Percentiles rank a stretch among this genome's conserved stretches.
Conservation (phyloP, 495 filamentous ascomycete genomes). For the Amniculicola lignicola region DNA sequence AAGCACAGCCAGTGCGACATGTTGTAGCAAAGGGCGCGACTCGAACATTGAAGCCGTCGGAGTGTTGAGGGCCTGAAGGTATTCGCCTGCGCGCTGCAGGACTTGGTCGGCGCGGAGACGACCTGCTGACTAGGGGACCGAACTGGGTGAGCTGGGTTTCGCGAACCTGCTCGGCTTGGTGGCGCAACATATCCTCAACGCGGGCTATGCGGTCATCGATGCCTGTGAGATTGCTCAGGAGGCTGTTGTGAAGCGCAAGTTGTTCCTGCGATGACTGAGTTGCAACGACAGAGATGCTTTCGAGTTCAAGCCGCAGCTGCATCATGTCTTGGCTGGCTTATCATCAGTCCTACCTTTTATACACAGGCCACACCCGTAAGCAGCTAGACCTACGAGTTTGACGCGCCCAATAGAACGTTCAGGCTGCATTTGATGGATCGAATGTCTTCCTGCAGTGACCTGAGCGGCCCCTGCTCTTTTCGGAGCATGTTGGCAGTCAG, state of each 20-base stretch:
- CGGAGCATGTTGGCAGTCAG: conserved; percentile 10
- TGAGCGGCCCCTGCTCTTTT: conserved; percentile 29
- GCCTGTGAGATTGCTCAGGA: conserved; percentile 11
- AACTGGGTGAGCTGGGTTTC: conserved; percentile 12
- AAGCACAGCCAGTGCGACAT: conserved; percentile 13
- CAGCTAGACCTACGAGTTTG: conserved; percentile 30
- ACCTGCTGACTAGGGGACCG: conserved; percentile 9
- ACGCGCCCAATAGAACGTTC: conserved; percentile 35
- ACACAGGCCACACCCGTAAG: not conserved
- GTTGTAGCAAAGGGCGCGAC: conserved; percentile 13
- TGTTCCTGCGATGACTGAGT: conserved; percentile 8
- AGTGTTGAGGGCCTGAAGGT: conserved; percentile 8
- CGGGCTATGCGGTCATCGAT: conserved; percentile 7
- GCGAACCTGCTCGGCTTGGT: conserved; percentile 9
- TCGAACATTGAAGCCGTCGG: conserved; percentile 9
- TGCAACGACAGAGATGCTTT: conserved; percentile 7
- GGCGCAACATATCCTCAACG: conserved; percentile 12
- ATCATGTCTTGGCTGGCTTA: conserved; percentile 7
- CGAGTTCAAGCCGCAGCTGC: conserved; percentile 9
- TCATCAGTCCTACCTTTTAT: not conserved
- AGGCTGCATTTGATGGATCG: conserved; percentile 32
- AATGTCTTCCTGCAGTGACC: conserved; percentile 31
- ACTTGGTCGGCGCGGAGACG: conserved; percentile 3
- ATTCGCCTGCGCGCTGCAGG: conserved; percentile 10
- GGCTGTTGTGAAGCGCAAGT: conserved; percentile 7